phyloP scores from a whole-genome alignment of 2,329 filamentous ascomycete genomes.

The Ceratocystis albifundus region DNA sequence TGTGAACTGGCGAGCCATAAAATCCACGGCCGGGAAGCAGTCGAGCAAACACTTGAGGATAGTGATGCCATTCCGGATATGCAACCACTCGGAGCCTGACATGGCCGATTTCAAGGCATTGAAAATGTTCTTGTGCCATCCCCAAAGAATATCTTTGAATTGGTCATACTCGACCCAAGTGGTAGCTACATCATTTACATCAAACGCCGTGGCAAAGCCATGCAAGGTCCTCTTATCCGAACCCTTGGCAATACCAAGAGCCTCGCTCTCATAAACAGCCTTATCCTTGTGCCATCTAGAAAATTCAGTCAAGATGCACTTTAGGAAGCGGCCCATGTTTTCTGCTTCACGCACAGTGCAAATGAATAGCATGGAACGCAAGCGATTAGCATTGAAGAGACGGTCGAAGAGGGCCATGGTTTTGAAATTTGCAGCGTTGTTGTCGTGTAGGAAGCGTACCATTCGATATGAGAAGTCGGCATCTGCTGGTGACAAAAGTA shows the following conservation, averaged over 20 bases:
- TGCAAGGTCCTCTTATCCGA: constrained; percentile 46
- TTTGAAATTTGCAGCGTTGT: constrained; percentile 74
- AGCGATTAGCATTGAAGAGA: constrained; percentile 69
- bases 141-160: constrained; percentile 74
- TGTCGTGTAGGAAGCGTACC: constrained; percentile 75
- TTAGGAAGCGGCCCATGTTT: constrained; percentile 83
- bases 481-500: constrained; percentile 73
- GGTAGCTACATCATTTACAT: constrained; percentile 48
- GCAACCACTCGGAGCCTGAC: constrained; percentile 82
- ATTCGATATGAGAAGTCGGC: constrained; percentile 81
- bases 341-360: constrained; percentile 86
- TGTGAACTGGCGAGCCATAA: constrained; percentile 61
- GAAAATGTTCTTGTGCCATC: constrained; percentile 79
- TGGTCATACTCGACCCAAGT: constrained; percentile 71
- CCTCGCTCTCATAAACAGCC: constrained; percentile 65
- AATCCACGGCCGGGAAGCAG: constrained; percentile 79
- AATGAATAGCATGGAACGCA: constrained; percentile 74
- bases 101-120: constrained; percentile 72
- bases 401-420: constrained; percentile 73
- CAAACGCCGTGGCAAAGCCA: constrained; percentile 67
- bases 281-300: constrained; percentile 74
- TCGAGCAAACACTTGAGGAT: constrained; percentile 71
- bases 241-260: constrained; percentile 37
- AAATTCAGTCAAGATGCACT: constrained; percentile 68
- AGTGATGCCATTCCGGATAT: constrained; percentile 90